Percentiles rank a stretch among this genome's conserved stretches.
phyloP scores from a whole-genome alignment of 108 stramenopile species.

The Parmales sp. region DNA sequence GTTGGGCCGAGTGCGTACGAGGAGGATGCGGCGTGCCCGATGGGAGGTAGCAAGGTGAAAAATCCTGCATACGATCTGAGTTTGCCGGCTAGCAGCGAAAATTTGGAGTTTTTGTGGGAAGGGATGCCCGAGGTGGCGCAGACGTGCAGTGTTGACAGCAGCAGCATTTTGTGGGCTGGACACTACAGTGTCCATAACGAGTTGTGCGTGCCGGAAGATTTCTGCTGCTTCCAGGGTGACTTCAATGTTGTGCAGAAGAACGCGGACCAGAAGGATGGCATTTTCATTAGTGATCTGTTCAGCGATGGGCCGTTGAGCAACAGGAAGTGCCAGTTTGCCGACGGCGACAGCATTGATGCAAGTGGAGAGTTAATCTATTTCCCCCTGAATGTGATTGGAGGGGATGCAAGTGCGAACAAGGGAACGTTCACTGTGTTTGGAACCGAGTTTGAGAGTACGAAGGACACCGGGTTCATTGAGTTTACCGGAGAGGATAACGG shows the following conservation, averaged over 20 bases:
- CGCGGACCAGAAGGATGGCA: neutral
- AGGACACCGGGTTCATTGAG: neutral
- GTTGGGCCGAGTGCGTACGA: neutral
- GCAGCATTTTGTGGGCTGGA: neutral
- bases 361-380: neutral
- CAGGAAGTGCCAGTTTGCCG: neutral
- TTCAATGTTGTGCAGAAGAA: constrained; percentile 10
- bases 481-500: neutral
- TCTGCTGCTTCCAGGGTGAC: constrained; percentile 4
- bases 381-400: neutral
- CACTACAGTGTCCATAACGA: neutral
- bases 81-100: no score
- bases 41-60: no score
- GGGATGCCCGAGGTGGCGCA: no score
- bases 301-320: neutral
- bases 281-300: neutral
- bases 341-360: neutral
- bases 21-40: neutral
- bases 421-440: constrained; percentile 3
- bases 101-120: no score
- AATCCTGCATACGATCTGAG: no score
- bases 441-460: neutral
- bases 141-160: neutral
- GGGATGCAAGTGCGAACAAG: neutral
- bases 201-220: neutral